These are phyloP conservation scores for Calonectria henricotiae DNA, from an alignment of 2,329 filamentous ascomycete genomes.

Conservation along the genomic window DNA sequence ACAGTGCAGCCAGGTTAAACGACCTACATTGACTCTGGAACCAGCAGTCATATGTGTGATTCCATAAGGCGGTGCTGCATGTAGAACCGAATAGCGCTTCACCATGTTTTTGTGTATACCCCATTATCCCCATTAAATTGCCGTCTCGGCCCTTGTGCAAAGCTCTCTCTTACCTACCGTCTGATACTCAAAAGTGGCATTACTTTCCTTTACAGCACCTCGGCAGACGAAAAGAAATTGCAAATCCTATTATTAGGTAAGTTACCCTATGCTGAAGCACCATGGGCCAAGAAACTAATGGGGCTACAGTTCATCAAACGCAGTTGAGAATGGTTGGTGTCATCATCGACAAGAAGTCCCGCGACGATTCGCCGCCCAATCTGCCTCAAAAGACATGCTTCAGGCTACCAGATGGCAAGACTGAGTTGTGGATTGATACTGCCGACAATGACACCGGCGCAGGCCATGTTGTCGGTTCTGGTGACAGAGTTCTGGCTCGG, in stretches of 20 bases:
- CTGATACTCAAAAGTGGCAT: not conserved
- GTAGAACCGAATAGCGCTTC: not conserved
- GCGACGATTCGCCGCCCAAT: not conserved
- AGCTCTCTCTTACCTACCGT: not conserved
- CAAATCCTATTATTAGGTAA: too few species aligned
- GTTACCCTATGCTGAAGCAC: not conserved
- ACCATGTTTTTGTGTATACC: not conserved
- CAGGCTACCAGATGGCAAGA: not conserved
- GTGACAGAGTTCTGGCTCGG: not conserved
- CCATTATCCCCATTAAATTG: not conserved
- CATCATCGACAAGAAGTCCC: not conserved
- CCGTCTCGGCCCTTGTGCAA: not conserved
- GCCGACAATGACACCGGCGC: not conserved
- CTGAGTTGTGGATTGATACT: not conserved
- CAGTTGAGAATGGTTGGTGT: not conserved
- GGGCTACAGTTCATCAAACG: not conserved
- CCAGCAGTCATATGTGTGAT: not conserved
- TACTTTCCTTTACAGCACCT: not conserved
- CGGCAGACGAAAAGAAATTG: too few species aligned
- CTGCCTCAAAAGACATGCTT: not conserved
- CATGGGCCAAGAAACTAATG: not conserved
- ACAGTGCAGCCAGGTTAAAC: not conserved
- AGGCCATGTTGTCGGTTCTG: conserved; percentile 1
- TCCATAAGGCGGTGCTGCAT: not conserved
- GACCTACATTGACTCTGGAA: not conserved